Evolutionary conservation across 1,139 yeast genomes (phyloP), one percentile per base, ranked within the genome.

Genomic region (Blastobotrys illinoisensis): DNA sequence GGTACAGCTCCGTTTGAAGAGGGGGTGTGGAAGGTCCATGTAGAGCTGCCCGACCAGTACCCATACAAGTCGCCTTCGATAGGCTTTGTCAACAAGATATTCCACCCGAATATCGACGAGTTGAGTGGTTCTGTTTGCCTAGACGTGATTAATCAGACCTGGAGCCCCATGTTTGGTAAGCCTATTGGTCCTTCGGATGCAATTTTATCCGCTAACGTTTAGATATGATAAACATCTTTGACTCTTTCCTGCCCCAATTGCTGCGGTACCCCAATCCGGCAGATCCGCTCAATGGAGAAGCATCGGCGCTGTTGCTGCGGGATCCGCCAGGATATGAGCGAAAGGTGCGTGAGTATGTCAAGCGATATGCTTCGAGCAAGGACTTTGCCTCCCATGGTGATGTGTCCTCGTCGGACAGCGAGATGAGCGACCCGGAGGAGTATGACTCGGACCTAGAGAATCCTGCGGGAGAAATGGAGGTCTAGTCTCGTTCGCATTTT

Each of bases 31-130:
- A 85, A 86, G 67, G 78, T 93, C 44, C 88, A 91, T 64, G 98
- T 93, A 18, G 98, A 93, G 68, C 75, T 93, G 57, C 99, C 99
- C 1, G 96, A 89, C 67, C 95, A 88, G 68, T 93, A 93, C 65
- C 99, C 99, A 0, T 88, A 88, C 70, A 91, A 89, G 68, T 88
- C 96, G 9, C 99, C 99, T 13, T 89, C 97, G 14, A 90, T 93
- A 61, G 98, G 98, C 3, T 93, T 93, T 68, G 84, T 84, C 55
- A 93, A 91, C 71, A 88, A 86, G 69, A 91, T 93, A 32, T 91
- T 83, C 71, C 99, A 93, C 68, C 99, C 99, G 5, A 93, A 93
- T 67, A 69, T 71, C 45, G 74, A 71, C 52, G 93, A 88, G 67
- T 79, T 83, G 26, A 86, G 96, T 3, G 99, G 99, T 0, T 85